Conservation (phyloP, 495 filamentous ascomycete species). For the Aspergillus indologenus region DNA sequence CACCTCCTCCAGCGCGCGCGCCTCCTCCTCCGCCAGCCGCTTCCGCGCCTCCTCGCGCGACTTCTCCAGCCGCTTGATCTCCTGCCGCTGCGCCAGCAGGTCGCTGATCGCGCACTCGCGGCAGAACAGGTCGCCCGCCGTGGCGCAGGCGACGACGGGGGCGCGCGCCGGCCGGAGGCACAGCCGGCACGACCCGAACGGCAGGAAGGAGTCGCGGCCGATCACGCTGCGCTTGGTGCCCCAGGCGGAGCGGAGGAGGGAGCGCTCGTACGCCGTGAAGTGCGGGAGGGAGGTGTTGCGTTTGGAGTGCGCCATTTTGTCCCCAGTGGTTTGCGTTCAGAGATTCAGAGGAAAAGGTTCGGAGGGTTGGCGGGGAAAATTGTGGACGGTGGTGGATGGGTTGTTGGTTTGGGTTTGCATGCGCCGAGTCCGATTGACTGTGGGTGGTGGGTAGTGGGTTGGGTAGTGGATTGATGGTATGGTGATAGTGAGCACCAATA, state of each 20-base stretch:
- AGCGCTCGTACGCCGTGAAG: slow-evolving; percentile 91
- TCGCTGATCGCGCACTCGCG: slow-evolving; percentile 91
- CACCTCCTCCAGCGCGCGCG: slow-evolving; percentile 35
- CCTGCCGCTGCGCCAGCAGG: slow-evolving; percentile 84
- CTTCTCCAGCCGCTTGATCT: slow-evolving; percentile 80
- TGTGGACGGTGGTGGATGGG: too few relatives aligned
- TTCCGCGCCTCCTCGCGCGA: slow-evolving; percentile 54
- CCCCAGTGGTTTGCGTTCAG: background rate
- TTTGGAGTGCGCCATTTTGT: slow-evolving; percentile 58
- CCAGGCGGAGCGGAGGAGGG: slow-evolving; percentile 75
- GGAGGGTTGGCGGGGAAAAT: too few relatives aligned
- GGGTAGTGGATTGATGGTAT: background rate
- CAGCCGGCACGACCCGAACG: slow-evolving; percentile 85
- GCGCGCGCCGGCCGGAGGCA: slow-evolving; percentile 81
- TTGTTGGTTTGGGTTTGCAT: background rate
- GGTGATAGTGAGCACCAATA: too few relatives aligned
- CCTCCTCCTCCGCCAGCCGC: slow-evolving; percentile 40
- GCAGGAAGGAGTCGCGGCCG: slow-evolving; percentile 86
- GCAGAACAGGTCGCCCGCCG: slow-evolving; percentile 91
- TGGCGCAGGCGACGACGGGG: slow-evolving; percentile 75
- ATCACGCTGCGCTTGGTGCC: slow-evolving; percentile 81
- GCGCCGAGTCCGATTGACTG: background rate
- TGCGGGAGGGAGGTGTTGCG: slow-evolving; percentile 94
- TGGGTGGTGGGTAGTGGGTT: background rate
- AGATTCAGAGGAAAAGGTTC: too few relatives aligned